Conservation (phyloP, 2,329 filamentous ascomycete genomes). For the Aspergillus aculeatus region DNA sequence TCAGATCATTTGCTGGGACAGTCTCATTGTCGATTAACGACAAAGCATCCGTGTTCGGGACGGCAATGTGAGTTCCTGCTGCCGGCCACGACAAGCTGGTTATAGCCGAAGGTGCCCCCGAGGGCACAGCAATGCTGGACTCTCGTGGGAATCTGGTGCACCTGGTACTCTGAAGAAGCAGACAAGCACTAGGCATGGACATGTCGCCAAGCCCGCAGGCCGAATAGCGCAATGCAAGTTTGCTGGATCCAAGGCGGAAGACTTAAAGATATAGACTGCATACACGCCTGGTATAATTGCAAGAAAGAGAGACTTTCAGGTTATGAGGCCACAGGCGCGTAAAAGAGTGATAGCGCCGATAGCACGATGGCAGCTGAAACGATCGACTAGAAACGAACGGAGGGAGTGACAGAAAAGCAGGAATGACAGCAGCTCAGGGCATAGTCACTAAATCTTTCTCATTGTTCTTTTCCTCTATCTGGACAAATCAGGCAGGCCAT, state of each 20-base stretch:
- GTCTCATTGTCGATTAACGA: background rate
- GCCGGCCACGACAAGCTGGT: slow-evolving; percentile 6
- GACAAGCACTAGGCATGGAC: slow-evolving; percentile 26
- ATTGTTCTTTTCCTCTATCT: slow-evolving; percentile 7
- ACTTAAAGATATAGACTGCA: slow-evolving; percentile 1
- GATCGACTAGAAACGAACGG: slow-evolving; percentile 2
- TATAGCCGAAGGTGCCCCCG: slow-evolving; percentile 10
- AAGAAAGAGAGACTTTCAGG: background rate
- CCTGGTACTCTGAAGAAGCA: slow-evolving; percentile 25
- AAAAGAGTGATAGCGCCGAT: slow-evolving; percentile 1
- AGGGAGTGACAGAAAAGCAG: slow-evolving; percentile 1
- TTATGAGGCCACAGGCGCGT: slow-evolving; percentile 3
- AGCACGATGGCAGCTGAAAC: background rate
- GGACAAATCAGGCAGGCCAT: slow-evolving; percentile 13
- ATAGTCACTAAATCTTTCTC: slow-evolving; percentile 6
- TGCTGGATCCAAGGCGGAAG: slow-evolving; percentile 6
- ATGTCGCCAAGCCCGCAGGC: slow-evolving; percentile 26
- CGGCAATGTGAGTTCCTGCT: slow-evolving; percentile 3
- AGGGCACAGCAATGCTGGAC: slow-evolving; percentile 9
- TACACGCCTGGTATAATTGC: background rate
- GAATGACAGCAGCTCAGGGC: slow-evolving; percentile 3
- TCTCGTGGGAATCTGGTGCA: slow-evolving; percentile 25
- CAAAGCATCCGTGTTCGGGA: background rate
- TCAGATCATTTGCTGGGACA: background rate
- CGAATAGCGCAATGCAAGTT: slow-evolving; percentile 5